Conservation (phyloP, 2,329 filamentous ascomycete species). For the Colletotrichum sp. region DNA sequence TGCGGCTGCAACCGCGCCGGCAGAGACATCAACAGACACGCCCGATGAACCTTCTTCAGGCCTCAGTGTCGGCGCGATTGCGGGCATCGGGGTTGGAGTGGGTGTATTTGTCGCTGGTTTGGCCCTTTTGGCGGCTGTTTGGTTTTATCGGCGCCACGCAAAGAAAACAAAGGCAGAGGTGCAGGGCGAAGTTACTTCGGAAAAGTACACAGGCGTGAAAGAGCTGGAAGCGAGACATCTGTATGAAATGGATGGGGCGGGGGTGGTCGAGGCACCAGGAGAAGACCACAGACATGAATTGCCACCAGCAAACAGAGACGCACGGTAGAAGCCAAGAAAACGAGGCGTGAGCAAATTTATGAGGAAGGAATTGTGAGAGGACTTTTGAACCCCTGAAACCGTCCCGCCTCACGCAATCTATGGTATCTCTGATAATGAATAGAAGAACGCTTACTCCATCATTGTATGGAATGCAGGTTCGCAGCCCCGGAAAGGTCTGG, state of each 20-base stretch:
- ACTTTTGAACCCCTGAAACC: not conserved
- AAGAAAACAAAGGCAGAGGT: not conserved
- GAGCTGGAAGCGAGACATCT: not conserved
- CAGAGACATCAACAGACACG: not conserved
- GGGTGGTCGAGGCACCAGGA: not conserved
- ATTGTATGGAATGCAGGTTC: not conserved
- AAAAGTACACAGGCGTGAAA: not conserved
- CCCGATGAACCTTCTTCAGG: not conserved
- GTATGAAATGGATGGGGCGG: not conserved
- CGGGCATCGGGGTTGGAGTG: not conserved
- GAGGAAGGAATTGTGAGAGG: not conserved
- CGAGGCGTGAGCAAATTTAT: not conserved
- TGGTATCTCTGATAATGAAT: constrained; percentile 12
- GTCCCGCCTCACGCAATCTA: not conserved
- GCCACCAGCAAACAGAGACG: not conserved
- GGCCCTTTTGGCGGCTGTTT: not conserved
- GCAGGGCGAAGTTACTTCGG: not conserved
- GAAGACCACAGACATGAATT: not conserved
- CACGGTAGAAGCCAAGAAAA: not conserved
- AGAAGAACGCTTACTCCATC: constrained; percentile 7
- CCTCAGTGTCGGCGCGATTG: not conserved
- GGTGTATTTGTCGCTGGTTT: not conserved
- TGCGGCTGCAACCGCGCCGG: not conserved
- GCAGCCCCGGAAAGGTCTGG: not conserved
- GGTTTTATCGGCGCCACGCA: not conserved